These are phyloP conservation scores for Pythium aquatile DNA, from an alignment of 352 stramenopile species.

Conservation along the genomic window DNA sequence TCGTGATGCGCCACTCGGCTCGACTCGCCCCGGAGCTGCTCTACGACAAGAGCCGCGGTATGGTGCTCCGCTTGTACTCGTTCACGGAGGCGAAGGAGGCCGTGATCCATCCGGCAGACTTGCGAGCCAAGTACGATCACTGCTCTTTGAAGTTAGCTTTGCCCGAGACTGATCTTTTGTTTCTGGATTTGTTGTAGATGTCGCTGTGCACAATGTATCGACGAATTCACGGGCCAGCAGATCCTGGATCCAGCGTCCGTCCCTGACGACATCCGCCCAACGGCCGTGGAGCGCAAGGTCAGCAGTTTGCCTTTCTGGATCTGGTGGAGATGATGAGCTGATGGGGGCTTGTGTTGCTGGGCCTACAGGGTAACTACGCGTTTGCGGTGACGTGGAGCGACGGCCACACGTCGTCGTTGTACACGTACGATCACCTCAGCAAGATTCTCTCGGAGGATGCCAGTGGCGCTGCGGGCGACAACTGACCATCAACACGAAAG, in stretches of 20 bases:
- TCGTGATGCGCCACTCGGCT: conserved; percentile 73
- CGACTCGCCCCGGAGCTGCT: conserved; percentile 71
- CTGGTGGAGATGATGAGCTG: neutral
- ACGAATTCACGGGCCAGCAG: conserved; percentile 85
- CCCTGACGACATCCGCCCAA: conserved; percentile 76
- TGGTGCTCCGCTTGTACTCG: conserved; percentile 78
- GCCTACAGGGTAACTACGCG: conserved; percentile 95
- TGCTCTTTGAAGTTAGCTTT: too few relatives aligned
- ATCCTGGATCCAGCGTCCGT: conserved; percentile 73
- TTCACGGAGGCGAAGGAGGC: conserved; percentile 69
- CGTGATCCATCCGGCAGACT: conserved; percentile 67
- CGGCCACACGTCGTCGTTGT: conserved; percentile 95
- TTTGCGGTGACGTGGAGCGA: conserved; percentile 97
- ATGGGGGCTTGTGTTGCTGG: conserved; percentile 17
- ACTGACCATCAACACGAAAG: neutral
- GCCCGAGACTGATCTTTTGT: too few relatives aligned
- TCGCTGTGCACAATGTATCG: conserved; percentile 82
- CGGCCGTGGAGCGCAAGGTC: conserved; percentile 82
- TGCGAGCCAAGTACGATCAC: conserved; percentile 56
- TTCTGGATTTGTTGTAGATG: conserved; percentile 37
- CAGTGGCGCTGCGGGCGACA: neutral
- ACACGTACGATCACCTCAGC: conserved; percentile 92
- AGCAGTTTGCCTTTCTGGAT: neutral
- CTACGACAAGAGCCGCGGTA: conserved; percentile 75
- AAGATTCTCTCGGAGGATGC: conserved; percentile 50